Evolutionary conservation across 2,329 filamentous ascomycete species (phyloP), one percentile per base, ranked within the genome.

Genomic region (Fusarium mangiferae): DNA sequence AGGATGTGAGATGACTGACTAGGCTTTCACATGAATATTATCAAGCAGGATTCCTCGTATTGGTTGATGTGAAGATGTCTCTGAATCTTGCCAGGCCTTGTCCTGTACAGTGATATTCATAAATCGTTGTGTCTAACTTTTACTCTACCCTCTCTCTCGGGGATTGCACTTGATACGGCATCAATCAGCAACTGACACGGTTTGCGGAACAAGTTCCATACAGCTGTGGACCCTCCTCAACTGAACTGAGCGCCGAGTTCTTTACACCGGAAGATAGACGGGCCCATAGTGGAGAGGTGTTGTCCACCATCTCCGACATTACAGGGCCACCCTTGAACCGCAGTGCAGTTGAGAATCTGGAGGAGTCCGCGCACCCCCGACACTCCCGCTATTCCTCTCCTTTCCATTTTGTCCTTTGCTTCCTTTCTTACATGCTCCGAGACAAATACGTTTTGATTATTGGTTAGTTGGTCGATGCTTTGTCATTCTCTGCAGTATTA

Each of bases 251-350:
- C 56, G 66, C 61, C 62, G 60, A 67, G 62, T 56, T 73, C 54
- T 58, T 68, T 55, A 60, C 62, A 46, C 62, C 70, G 63, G 59
- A 68, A 52, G 60, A 5, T 13, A 10, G 30, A 70, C 68, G 52
- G 44, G 71, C 58, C 66, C 68, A 73, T 73, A 76, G 76, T 71
- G 71, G 71, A 64, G 71, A 49, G 60, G 38, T 63, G 42, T 60
- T 66, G 54, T 78, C 74, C 76, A 75, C 73, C 70, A 75, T 76
- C 71, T 77, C 76, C 74, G 74, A 73, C 57, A 59, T 49, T 55
- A 45, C 65, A 69, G 65, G 66, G 68, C 65, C 42, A 64, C 57
- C 66, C 66, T 69, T 56, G 70, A 64, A 66, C 68, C 55, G 66
- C 73, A 55, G 48, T 65, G n/a, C n/a, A 62, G 42, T 49, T 70